Percentiles rank a stretch among this genome's conserved stretches.
These are phyloP conservation scores for Neurospora sp. DNA, from an alignment of 495 filamentous ascomycete species.

Conservation along the genomic window DNA sequence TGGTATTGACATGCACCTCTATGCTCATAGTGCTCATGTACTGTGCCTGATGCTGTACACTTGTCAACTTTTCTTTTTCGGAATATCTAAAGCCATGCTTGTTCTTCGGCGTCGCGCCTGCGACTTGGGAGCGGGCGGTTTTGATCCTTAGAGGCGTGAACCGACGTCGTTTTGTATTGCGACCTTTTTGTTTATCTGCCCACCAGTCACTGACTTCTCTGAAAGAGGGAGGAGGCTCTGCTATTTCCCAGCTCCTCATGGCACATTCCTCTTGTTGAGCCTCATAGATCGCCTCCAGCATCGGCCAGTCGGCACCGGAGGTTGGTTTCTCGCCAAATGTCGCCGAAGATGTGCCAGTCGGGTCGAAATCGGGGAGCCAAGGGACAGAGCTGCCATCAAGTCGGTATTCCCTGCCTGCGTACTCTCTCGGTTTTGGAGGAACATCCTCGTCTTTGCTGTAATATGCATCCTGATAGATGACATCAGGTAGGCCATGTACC, in stretches of 20 bases:
- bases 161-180: constrained; percentile 5
- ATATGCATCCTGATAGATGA: constrained; percentile 78
- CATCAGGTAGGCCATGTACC: constrained; percentile 29
- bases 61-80: constrained; percentile 63
- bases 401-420: constrained; percentile 80
- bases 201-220: constrained; percentile 65
- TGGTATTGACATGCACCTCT: constrained; percentile 89
- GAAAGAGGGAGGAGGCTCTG: constrained; percentile 55
- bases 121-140: constrained; percentile 67
- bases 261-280: constrained; percentile 42
- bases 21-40: constrained; percentile 97
- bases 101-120: constrained; percentile 79
- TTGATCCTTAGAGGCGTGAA: constrained; percentile 33
- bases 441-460: constrained; percentile 85
- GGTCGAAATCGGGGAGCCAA: constrained; percentile 72
- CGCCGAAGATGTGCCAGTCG: constrained; percentile 45
- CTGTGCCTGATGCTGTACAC: constrained; percentile 74
- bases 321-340: constrained; percentile 44
- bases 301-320: constrained; percentile 34
- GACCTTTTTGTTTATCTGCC: constrained; percentile 22
- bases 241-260: constrained; percentile 56
- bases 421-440: constrained; percentile 67
- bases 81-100: constrained; percentile 80
- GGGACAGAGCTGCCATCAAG: constrained; percentile 64
- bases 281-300: constrained; percentile 40